These are phyloP conservation scores for Trametes meyenii DNA, from an alignment of 768 basidiomycete genomes.

Conservation along the genomic window DNA sequence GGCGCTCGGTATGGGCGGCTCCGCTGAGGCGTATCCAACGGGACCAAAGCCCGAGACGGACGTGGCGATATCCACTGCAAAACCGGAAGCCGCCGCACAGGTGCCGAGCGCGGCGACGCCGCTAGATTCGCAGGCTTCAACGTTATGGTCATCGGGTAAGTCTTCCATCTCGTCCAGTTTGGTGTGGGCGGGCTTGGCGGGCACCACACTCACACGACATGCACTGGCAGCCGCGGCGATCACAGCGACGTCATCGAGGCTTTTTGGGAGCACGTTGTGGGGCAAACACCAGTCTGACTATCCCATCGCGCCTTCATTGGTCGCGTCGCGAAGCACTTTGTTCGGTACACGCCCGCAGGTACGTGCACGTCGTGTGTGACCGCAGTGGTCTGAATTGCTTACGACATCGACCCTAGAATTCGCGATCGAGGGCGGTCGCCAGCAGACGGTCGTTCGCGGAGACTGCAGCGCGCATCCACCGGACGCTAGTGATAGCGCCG, in stretches of 20 bases:
- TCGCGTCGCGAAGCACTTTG: constrained; percentile 46
- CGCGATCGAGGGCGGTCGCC: neutral
- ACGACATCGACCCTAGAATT: neutral
- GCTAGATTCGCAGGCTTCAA: neutral
- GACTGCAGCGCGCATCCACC: constrained; percentile 68
- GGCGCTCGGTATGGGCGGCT: constrained; percentile 1
- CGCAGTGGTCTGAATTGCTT: neutral
- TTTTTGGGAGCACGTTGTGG: constrained; percentile 22
- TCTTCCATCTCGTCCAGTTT: neutral
- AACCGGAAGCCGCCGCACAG: neutral
- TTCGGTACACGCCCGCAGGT: constrained; percentile 34
- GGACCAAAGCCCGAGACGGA: neutral
- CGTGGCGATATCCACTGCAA: constrained; percentile 3
- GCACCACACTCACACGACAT: neutral
- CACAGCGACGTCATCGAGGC: constrained; percentile 20
- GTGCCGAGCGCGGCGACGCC: neutral
- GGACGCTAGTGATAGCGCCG: constrained; percentile 62
- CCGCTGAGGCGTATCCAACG: neutral
- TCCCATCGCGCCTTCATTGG: constrained; percentile 7
- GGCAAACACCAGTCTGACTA: neutral
- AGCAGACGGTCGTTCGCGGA: constrained; percentile 46
- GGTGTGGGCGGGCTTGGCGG: neutral
- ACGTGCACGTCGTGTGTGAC: neutral
- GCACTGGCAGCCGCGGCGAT: constrained; percentile 5
- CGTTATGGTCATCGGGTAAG: constrained; percentile 11